phyloP scores from a whole-genome alignment of 2,329 filamentous ascomycete species.

The Claviceps spartinae region DNA sequence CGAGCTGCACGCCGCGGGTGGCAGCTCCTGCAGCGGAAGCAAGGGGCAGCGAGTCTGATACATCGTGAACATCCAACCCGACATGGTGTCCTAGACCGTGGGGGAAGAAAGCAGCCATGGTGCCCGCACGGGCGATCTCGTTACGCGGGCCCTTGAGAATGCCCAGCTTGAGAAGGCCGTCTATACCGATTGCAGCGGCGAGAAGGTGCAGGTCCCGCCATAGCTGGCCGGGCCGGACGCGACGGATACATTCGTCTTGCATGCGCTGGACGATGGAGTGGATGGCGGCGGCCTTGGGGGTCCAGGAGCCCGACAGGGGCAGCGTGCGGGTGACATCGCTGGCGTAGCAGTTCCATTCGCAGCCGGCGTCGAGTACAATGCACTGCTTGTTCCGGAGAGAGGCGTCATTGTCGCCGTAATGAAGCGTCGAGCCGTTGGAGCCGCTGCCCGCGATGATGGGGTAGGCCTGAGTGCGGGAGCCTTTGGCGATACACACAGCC shows the following conservation, averaged over 20 bases:
- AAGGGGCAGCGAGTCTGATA: conserved; percentile 24
- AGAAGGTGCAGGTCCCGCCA: conserved; percentile 62
- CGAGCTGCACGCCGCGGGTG: conserved; percentile 16
- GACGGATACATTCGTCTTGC: conserved; percentile 61
- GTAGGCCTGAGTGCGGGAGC: conserved; percentile 71
- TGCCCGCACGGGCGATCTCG: conserved; percentile 38
- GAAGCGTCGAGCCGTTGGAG: conserved; percentile 68
- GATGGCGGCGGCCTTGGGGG: conserved; percentile 54
- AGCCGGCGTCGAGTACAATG: conserved; percentile 75
- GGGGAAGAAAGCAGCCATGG: conserved; percentile 49
- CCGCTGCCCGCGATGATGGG: conserved; percentile 79
- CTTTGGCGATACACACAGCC: conserved; percentile 55
- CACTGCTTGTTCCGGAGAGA: conserved; percentile 55
- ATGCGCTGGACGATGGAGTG: conserved; percentile 69
- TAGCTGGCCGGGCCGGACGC: conserved; percentile 52
- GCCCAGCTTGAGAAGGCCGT: conserved; percentile 57
- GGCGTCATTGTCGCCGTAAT: conserved; percentile 74
- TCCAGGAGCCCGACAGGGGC: conserved; percentile 58
- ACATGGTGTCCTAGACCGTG: conserved; percentile 54
- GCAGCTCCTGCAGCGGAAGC: conserved; percentile 25
- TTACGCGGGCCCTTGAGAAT: conserved; percentile 53
- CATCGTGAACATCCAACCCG: conserved; percentile 52
- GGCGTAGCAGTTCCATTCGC: conserved; percentile 75
- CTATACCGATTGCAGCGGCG: conserved; percentile 59
- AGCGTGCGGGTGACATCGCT: conserved; percentile 84